phyloP scores from a whole-genome alignment of 1,284 basidiomycete genomes.

The Irpex sp. region DNA sequence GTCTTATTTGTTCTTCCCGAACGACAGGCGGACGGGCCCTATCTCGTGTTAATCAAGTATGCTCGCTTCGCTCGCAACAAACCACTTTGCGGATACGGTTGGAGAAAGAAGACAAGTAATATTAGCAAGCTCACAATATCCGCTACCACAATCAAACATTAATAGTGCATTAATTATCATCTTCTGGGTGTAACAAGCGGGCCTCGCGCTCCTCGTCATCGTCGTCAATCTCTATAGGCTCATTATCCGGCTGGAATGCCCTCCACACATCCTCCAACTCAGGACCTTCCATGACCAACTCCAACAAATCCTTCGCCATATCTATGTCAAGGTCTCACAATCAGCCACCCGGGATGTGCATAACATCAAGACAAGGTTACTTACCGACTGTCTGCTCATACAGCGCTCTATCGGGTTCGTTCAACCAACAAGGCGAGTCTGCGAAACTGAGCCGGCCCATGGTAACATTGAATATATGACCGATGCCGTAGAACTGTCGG shows the following conservation, averaged over 20 bases:
- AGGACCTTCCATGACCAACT: conserved; percentile 24
- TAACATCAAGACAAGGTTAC: conserved; percentile 1
- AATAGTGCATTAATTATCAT: background rate
- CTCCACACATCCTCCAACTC: conserved; percentile 24
- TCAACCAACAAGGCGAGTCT: conserved; percentile 61
- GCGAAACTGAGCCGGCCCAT: conserved; percentile 75
- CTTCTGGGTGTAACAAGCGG: conserved; percentile 10
- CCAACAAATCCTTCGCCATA: conserved; percentile 21
- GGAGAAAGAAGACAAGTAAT: too few relatives aligned
- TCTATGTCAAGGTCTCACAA: conserved; percentile 14
- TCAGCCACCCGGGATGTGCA: background rate
- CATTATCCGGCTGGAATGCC: conserved; percentile 17
- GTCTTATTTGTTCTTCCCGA: too few relatives aligned
- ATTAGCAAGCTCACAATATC: too few relatives aligned
- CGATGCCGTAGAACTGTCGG: conserved; percentile 61
- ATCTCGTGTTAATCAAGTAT: too few relatives aligned
- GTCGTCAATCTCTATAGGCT: conserved; percentile 9
- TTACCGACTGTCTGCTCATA: conserved; percentile 54
- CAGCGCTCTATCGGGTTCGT: conserved; percentile 36
- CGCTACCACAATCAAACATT: too few relatives aligned
- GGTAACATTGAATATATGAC: conserved; percentile 73
- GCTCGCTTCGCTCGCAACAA: too few relatives aligned
- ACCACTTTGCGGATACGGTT: too few relatives aligned
- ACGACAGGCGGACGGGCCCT: too few relatives aligned
- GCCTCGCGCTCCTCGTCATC: conserved; percentile 22